Conservation (phyloP, 768 basidiomycete genomes). For the Lactarius akahatsu region DNA sequence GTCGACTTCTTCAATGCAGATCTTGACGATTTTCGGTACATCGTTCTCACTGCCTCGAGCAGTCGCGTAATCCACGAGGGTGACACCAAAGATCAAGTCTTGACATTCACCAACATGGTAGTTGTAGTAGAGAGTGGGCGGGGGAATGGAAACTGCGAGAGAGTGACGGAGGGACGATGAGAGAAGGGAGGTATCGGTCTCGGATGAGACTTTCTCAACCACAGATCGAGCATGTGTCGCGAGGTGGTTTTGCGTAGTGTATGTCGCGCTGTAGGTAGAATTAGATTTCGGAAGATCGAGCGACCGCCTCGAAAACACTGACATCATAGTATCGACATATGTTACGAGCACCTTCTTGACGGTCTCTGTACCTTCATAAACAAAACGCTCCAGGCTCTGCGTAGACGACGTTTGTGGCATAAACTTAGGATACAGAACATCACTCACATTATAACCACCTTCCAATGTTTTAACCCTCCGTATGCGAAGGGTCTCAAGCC, state of each 20-base stretch:
- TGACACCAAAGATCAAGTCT: constrained; percentile 88
- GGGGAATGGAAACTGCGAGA: constrained; percentile 63
- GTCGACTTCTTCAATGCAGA: constrained; percentile 84
- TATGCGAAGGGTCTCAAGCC: constrained; percentile 87
- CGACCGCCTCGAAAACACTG: constrained; percentile 31
- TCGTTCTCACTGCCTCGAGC: constrained; percentile 70
- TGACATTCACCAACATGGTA: constrained; percentile 80
- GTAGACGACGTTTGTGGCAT: constrained; percentile 8
- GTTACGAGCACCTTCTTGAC: constrained; percentile 64
- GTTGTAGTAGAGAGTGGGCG: constrained; percentile 72
- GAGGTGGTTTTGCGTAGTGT: constrained; percentile 70
- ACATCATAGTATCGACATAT: constrained; percentile 83
- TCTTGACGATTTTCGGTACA: constrained; percentile 74
- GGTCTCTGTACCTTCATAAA: constrained; percentile 64
- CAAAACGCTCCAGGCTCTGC: constrained; percentile 80
- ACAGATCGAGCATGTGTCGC: constrained; percentile 60
- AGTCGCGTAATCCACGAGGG: constrained; percentile 85
- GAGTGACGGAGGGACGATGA: constrained; percentile 58
- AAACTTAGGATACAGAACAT: background rate
- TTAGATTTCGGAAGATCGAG: constrained; percentile 5
- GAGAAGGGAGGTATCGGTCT: constrained; percentile 63
- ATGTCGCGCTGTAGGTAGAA: constrained; percentile 62
- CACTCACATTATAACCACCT: constrained; percentile 70
- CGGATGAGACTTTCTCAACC: constrained; percentile 66
- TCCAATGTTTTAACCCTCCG: constrained; percentile 79